phyloP scores from a whole-genome alignment of 306 rosid species.

The Prunus fruticosa region DNA sequence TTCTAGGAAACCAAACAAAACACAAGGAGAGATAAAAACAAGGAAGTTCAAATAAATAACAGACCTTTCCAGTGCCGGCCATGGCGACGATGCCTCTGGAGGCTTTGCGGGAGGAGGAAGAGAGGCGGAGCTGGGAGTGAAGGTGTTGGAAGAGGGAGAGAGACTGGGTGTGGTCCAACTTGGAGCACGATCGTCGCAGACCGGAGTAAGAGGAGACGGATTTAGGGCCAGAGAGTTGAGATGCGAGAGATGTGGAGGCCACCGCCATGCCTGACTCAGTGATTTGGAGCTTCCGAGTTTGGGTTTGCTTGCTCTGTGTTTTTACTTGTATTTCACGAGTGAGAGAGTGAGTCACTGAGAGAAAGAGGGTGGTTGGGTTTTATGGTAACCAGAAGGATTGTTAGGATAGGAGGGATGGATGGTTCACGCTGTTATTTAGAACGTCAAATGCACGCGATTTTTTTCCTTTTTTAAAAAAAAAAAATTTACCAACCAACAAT shows the following conservation, averaged over 20 bases:
- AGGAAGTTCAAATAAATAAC: not conserved
- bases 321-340: not conserved
- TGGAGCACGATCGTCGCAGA: conserved; percentile 57
- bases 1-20: not conserved
- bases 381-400: conserved; percentile 13
- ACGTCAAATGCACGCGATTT: conserved; percentile 1
- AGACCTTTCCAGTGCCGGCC: conserved; percentile 93
- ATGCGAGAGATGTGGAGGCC: conserved; percentile 73
- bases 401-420: conserved; percentile 1
- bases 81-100: conserved; percentile 67
- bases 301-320: not conserved
- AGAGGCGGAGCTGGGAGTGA: conserved; percentile 57
- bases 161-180: conserved; percentile 45
- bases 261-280: conserved; percentile 49
- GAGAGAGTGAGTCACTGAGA: not conserved
- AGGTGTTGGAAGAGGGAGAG: conserved; percentile 43
- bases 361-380: conserved; percentile 17
- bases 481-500: not conserved
- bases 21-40: not conserved
- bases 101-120: conserved; percentile 58
- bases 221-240: conserved; percentile 58
- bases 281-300: not conserved
- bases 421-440: conserved; percentile 18
- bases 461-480: too few relatives aligned
- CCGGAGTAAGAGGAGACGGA: conserved; percentile 39